phyloP scores from a whole-genome alignment of 108 stramenopile species.

The Schizochytrium sp. region DNA sequence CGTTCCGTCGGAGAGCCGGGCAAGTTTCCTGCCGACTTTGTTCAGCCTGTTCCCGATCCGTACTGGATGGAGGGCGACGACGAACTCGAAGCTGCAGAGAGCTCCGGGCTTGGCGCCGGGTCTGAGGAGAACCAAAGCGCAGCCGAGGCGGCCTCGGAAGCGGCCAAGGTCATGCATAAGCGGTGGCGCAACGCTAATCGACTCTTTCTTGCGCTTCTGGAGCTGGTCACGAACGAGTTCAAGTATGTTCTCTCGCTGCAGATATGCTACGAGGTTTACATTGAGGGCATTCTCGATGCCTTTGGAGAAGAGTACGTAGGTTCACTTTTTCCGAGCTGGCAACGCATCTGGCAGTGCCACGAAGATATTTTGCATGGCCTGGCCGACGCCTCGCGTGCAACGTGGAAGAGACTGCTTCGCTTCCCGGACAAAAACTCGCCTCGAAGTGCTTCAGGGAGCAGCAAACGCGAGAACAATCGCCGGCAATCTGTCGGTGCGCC shows the following conservation, averaged over 20 bases:
- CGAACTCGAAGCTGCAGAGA: background rate
- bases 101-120: background rate
- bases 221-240: constrained; percentile 8
- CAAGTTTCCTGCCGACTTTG: background rate
- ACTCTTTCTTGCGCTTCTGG: background rate
- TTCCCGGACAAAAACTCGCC: background rate
- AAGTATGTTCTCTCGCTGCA: background rate
- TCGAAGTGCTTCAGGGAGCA: background rate
- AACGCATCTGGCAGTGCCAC: background rate
- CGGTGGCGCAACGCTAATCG: background rate
- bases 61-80: constrained; percentile 13
- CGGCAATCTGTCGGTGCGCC: background rate
- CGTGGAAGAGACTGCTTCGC: background rate
- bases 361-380: background rate
- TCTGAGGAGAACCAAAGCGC: background rate
- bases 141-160: background rate
- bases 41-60: background rate
- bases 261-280: background rate
- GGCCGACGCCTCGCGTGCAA: background rate
- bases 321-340: background rate
- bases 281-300: background rate
- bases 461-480: background rate
- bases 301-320: background rate
- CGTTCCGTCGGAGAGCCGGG: background rate
- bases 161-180: background rate